Base-by-base conservation (phyloP, 345 rosid genomes). In the Sisymbrium altissimum region DNA sequence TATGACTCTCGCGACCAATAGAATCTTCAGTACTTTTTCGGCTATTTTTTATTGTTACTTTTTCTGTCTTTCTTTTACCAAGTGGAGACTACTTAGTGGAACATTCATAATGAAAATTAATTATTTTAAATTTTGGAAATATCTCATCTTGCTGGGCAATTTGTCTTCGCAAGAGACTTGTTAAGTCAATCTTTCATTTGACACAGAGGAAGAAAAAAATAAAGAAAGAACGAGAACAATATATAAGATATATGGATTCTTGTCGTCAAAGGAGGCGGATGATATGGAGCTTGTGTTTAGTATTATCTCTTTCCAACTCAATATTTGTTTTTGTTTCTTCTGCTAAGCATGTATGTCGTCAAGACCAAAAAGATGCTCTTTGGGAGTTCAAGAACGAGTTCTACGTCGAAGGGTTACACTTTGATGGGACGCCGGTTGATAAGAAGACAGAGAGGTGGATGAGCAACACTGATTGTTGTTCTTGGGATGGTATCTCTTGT, bases 401-500 rank as follows among this genome's bases (percentile, higher is more conserved):
- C 3, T 32, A 33, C 33, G 44, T 70, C 38, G 43, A 68, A 25
- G 13, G 2, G 43, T 13, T 39, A 11, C 2, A 1, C 12, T 39
- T 11, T 11, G 43, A 3, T 39, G 43, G n/a, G 3, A 39, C n/a
- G 3, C n/a, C 32, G 32, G 32, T 30, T 61, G 36, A 48, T 38
- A 25, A 8, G 33, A 71, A 62, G 52, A 50, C 52, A 59, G 19
- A 72, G 33, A 27, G 0, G 5, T 72, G 76, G 70, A 63, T 3
- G n/a, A 43, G 63, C 44, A 63, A 19, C 13, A 60, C 39, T 15
- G 45, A 72, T 72, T 72, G 70, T 0, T 72, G 76, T 29, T 63
- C 54, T 11, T 72, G 76, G 70, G 54, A 13, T 9, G 81, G 81
- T 6, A n/a, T 78, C 61, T 52, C 5, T 14, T 78, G 78, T 74